These are phyloP conservation scores for Metschnikowia gelsemii DNA, from an alignment of 805 yeast species.

Conservation along the genomic window DNA sequence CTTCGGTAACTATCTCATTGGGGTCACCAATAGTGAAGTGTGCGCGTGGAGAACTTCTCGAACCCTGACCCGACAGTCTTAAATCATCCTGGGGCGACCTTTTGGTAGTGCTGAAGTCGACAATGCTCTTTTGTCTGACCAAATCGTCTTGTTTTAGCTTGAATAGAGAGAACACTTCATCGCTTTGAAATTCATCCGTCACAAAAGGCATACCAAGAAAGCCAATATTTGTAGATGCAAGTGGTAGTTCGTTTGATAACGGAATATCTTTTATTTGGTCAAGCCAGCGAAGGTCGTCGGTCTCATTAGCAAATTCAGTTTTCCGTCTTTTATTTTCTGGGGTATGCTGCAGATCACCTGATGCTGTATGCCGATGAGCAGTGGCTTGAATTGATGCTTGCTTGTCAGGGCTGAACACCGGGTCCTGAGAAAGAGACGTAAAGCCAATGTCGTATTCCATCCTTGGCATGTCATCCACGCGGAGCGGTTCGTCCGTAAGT, in stretches of 20 bases:
- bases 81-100: slow-evolving; percentile 1
- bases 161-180: slow-evolving; percentile 60
- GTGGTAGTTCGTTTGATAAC: slow-evolving; percentile 55
- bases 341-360: not conserved
- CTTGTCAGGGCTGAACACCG: not conserved
- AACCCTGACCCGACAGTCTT: slow-evolving; percentile 2
- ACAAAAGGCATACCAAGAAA: slow-evolving; percentile 33
- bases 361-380: not conserved
- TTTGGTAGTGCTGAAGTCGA: slow-evolving; percentile 4
- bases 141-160: slow-evolving; percentile 66
- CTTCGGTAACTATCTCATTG: slow-evolving; percentile 44
- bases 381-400: not conserved
- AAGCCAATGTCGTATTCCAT: slow-evolving; percentile 14
- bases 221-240: slow-evolving; percentile 57
- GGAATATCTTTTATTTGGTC: slow-evolving; percentile 70
- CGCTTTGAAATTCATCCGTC: slow-evolving; percentile 22
- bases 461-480: slow-evolving; percentile 2
- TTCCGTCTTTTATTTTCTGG: slow-evolving; percentile 9
- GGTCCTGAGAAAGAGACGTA: slow-evolving; percentile 14
- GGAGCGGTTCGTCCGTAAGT: slow-evolving; percentile 14
- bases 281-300: slow-evolving; percentile 56
- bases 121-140: slow-evolving; percentile 43
- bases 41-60: slow-evolving; percentile 14
- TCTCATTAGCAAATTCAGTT: slow-evolving; percentile 18
- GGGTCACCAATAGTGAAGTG: slow-evolving; percentile 22